Evolutionary conservation across 768 basidiomycete species (phyloP).

Genomic region (Suillus discolor): DNA sequence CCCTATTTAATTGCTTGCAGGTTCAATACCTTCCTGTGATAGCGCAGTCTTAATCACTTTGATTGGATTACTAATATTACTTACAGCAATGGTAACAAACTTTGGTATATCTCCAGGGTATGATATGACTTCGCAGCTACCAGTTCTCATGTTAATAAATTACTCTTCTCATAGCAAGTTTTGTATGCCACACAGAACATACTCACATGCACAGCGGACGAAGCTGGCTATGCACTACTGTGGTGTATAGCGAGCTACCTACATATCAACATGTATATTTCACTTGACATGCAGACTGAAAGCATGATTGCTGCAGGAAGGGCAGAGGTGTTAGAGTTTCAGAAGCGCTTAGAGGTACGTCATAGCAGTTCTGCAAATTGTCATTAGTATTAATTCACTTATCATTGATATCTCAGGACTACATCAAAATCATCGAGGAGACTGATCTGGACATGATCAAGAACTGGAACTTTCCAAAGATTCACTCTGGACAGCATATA

Average conservation of each 20-base stretch:
- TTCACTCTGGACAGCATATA: background rate
- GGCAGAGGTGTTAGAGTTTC: conserved; percentile 8
- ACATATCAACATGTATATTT: conserved; percentile 32
- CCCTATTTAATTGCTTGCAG: conserved; percentile 18
- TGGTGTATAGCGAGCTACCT: conserved; percentile 32
- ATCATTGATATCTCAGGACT: background rate
- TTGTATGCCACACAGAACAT: conserved; percentile 31
- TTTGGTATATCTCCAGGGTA: conserved; percentile 40
- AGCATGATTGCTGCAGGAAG: conserved; percentile 24
- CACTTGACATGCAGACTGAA: conserved; percentile 35
- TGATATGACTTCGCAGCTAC: background rate
- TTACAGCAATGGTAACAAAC: conserved; percentile 38
- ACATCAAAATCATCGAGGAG: background rate
- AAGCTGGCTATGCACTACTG: conserved; percentile 28
- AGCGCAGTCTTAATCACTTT: conserved; percentile 39
- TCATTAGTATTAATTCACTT: background rate
- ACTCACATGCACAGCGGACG: conserved; percentile 12
- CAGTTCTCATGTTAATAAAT: background rate
- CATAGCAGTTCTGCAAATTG: background rate
- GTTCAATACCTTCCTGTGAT: conserved; percentile 28
- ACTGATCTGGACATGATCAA: background rate
- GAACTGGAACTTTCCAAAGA: conserved; percentile 8
- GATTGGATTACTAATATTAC: conserved; percentile 22
- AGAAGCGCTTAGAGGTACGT: too few relatives aligned
- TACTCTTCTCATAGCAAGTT: conserved; percentile 23